These are phyloP conservation scores for Ceratobasidium sp. DNA, from an alignment of 1,284 basidiomycete species.

Conservation along the genomic window DNA sequence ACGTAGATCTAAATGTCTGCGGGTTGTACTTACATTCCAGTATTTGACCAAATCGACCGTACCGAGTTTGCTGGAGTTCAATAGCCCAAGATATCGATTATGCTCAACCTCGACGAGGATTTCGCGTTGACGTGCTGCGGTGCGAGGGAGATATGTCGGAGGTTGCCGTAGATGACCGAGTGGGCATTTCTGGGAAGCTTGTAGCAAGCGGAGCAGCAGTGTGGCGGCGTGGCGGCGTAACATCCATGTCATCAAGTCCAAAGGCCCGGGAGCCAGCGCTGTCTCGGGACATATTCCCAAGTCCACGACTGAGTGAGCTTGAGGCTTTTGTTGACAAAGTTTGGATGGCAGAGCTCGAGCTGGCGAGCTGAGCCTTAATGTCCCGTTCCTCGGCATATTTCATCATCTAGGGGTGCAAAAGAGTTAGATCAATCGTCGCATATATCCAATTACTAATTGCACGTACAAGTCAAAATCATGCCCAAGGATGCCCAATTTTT, in stretches of 20 bases:
- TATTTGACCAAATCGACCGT: constrained; percentile 9
- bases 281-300: not conserved
- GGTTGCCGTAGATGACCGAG: not conserved
- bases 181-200: not conserved
- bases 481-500: no score
- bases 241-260: not conserved
- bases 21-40: not conserved
- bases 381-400: constrained; percentile 1
- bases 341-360: not conserved
- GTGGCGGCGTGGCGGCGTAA: not conserved
- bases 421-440: not conserved
- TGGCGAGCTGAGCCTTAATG: not conserved
- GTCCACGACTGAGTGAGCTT: not conserved
- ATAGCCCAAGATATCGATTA: not conserved
- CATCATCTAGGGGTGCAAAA: not conserved
- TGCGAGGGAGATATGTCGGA: not conserved
- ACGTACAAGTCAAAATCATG: no score
- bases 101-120: not conserved
- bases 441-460: no score
- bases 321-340: not conserved
- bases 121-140: not conserved
- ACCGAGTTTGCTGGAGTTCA: not conserved
- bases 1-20: not conserved
- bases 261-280: not conserved
- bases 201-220: no score